Evolutionary conservation across 805 yeast genomes (phyloP), one percentile per base, ranked within the genome.

Genomic region (Candida gorgasii): DNA sequence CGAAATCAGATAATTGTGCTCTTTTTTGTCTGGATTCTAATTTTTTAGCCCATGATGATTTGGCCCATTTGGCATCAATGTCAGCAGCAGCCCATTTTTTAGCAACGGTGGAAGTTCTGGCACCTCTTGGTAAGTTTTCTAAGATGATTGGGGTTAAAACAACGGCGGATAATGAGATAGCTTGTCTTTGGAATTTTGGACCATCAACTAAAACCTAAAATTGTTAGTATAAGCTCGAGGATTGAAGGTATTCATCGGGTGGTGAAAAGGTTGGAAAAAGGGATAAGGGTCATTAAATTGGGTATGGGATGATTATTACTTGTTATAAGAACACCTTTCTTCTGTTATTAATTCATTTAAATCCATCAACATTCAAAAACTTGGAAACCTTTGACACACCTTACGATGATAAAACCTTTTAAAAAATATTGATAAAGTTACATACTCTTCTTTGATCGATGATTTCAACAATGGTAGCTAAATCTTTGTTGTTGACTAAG

Each of bases 381-480:
- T n/a, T n/a, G n/a, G n/a, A n/a, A n/a, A n/a, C n/a, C n/a, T n/a
- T n/a, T n/a, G n/a, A n/a, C n/a, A n/a, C n/a, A n/a, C n/a, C n/a
- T n/a, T n/a, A n/a, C n/a, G n/a, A n/a, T n/a, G n/a, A n/a, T n/a
- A n/a, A n/a, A n/a, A n/a, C n/a, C n/a, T n/a, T n/a, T n/a, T n/a
- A n/a, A n/a, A n/a, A n/a, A n/a, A n/a, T n/a, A n/a, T n/a, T n/a
- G n/a, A n/a, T 3, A 30, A 12, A 16, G 8, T 30, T 23, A 82
- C 88, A 72, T 82, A 86, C 98, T 80, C 97, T 87, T 84, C 89
- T 90, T 83, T 93, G 97, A 83, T 93, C 98, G 70, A 93, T 87
- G 79, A 93, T 88, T 82, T 93, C 99, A 68, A 90, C 98, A 67
- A 93, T 84, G 71, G 96, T 79, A 66, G 98, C 99, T 70, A 93